A percentile compares a stretch with the other conserved stretches of the same genome.
Conservation (phyloP, 805 yeast genomes). For the Debaryomyces maramus region DNA sequence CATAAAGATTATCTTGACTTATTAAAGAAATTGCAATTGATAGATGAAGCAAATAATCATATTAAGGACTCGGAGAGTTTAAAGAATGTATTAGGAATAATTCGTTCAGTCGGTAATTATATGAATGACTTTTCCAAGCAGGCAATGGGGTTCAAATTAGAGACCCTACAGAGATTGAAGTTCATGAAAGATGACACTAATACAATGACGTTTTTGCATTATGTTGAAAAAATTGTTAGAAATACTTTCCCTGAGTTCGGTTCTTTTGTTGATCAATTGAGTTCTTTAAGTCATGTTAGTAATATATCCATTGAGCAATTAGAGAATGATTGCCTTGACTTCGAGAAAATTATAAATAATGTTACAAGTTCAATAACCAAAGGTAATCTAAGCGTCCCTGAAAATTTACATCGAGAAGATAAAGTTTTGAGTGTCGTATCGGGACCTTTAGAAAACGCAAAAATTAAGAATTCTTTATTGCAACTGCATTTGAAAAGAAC, state of each 20-base stretch:
- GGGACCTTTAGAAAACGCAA: constrained; percentile 73
- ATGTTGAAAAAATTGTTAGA: constrained; percentile 86
- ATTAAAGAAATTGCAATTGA: constrained; percentile 58
- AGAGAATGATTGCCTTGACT: constrained; percentile 67
- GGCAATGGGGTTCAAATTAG: constrained; percentile 88
- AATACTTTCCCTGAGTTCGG: constrained; percentile 78
- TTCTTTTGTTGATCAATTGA: constrained; percentile 70
- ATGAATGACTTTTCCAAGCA: constrained; percentile 94
- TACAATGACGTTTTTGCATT: constrained; percentile 85
- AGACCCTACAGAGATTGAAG: constrained; percentile 84
- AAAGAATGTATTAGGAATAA: constrained; percentile 74
- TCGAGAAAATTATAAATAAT: constrained; percentile 59
- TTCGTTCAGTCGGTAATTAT: constrained; percentile 89
- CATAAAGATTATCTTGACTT: constrained; percentile 79
- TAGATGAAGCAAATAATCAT: constrained; percentile 73
- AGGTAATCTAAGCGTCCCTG: constrained; percentile 83
- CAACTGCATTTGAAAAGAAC: constrained; percentile 64
- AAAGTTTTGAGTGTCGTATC: constrained; percentile 59
- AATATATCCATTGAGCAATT: constrained; percentile 83
- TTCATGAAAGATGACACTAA: constrained; percentile 89
- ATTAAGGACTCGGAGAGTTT: constrained; percentile 67
- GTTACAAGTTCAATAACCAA: constrained; percentile 71
- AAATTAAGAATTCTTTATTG: constrained; percentile 64
- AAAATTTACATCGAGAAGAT: constrained; percentile 82
- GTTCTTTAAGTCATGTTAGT: constrained; percentile 57